These are phyloP conservation scores for Maudiozyma serrabonitensis DNA, from an alignment of 805 yeast genomes.

Conservation along the genomic window DNA sequence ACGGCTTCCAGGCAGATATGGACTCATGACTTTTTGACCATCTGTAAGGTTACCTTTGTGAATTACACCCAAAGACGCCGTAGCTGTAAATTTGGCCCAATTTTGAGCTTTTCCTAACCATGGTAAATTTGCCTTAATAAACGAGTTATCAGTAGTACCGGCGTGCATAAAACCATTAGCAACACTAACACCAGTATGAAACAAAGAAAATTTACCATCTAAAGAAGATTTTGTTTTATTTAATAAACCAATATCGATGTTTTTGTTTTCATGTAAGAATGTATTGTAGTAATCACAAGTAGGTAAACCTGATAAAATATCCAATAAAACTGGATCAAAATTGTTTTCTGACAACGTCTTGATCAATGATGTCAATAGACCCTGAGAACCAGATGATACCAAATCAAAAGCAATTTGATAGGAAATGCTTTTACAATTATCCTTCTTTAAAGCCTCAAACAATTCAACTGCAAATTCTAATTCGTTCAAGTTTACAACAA, in stretches of 20 bases:
- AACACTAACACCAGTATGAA: constrained; percentile 92
- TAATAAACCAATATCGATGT: constrained; percentile 73
- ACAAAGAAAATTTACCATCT: constrained; percentile 88
- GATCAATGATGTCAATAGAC: constrained; percentile 53
- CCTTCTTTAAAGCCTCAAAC: constrained; percentile 43
- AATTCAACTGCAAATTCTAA: constrained; percentile 55
- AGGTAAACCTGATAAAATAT: constrained; percentile 82
- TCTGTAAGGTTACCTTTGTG: constrained; percentile 91
- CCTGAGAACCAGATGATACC: constrained; percentile 86
- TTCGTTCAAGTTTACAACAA: constrained; percentile 82
- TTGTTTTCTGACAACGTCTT: constrained; percentile 30
- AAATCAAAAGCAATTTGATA: constrained; percentile 93
- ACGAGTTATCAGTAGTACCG: constrained; percentile 92
- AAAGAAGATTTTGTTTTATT: constrained; percentile 70
- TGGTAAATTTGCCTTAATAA: constrained; percentile 80
- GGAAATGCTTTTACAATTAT: constrained; percentile 50
- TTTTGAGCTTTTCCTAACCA: constrained; percentile 97
- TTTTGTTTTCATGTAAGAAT: constrained; percentile 75
- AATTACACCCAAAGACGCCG: constrained; percentile 95
- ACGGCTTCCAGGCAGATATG: constrained; percentile 75
- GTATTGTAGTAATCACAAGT: constrained; percentile 89
- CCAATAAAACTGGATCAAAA: constrained; percentile 40
- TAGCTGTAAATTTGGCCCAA: constrained; percentile 97
- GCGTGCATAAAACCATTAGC: constrained; percentile 91
- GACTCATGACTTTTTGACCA: constrained; percentile 77